Conservation (phyloP, 106 monocot genomes). For the Agapanthus africanus region DNA sequence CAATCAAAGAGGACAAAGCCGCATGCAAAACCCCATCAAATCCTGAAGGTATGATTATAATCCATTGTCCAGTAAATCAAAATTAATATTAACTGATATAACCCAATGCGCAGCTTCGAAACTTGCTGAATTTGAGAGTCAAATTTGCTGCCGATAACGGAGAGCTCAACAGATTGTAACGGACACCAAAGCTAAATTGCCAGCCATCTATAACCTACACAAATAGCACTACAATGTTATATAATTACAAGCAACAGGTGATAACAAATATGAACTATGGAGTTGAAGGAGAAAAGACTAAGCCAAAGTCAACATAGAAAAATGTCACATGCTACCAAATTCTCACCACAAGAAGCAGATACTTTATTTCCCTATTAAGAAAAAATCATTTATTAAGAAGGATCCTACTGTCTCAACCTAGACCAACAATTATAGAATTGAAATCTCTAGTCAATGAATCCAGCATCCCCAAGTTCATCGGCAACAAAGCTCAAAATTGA, state of each 20-base stretch:
- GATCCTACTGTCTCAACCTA: not conserved
- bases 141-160: not conserved
- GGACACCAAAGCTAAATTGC: not conserved
- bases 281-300: not conserved
- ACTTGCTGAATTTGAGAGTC: not conserved
- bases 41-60: not conserved
- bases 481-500: not conserved
- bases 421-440: not conserved
- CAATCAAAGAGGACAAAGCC: not conserved
- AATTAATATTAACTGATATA: not conserved
- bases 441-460: not conserved
- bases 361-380: not conserved
- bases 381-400: not conserved
- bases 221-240: not conserved
- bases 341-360: not conserved
- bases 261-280: too few species aligned
- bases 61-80: not conserved
- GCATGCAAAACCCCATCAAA: not conserved
- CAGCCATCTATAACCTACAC: not conserved
- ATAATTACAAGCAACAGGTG: not conserved
- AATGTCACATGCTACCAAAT: not conserved
- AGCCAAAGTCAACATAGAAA: not conserved
- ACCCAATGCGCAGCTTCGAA: not conserved
- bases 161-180: not conserved
- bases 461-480: not conserved